These are phyloP conservation scores for Neofusicoccum laricinum DNA, from an alignment of 2,329 filamentous ascomycete genomes.

Conservation along the genomic window DNA sequence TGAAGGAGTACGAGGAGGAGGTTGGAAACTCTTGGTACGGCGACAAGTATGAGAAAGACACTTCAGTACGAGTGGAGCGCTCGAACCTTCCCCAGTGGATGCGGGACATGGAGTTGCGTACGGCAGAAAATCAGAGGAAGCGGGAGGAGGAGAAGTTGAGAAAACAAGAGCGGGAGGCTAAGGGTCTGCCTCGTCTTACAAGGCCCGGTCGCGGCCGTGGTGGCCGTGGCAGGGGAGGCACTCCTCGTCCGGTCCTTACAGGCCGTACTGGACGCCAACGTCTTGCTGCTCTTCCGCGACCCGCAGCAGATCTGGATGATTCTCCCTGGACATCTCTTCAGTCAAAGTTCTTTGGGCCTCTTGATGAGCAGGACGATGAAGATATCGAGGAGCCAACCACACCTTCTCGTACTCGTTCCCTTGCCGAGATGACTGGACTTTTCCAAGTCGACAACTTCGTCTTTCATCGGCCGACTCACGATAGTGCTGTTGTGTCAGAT, in stretches of 20 bases:
- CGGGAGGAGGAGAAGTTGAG: background rate
- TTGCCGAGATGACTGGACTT: background rate
- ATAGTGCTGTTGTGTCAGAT: background rate
- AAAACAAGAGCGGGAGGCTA: background rate
- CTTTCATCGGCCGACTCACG: background rate
- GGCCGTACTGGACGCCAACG: constrained; percentile 14
- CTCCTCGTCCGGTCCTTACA: background rate
- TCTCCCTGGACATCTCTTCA: constrained; percentile 1
- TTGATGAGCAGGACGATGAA: background rate
- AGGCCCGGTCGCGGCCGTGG: constrained; percentile 3
- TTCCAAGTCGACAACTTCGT: constrained; percentile 13
- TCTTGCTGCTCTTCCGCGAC: constrained; percentile 11
- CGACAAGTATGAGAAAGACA: constrained; percentile 25
- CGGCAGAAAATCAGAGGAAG: constrained; percentile 17
- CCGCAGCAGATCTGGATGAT: background rate
- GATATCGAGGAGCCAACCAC: background rate
- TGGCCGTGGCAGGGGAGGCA: background rate
- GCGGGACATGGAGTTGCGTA: constrained; percentile 4
- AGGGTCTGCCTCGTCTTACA: background rate
- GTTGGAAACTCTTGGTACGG: constrained; percentile 20
- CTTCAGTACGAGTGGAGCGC: constrained; percentile 25
- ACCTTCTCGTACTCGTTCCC: background rate
- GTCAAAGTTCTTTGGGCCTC: background rate
- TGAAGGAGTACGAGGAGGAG: constrained; percentile 24
- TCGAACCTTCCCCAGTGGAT: constrained; percentile 11